phyloP scores from a whole-genome alignment of 148 eudicot species.

The Camellia lanceoleosa region DNA sequence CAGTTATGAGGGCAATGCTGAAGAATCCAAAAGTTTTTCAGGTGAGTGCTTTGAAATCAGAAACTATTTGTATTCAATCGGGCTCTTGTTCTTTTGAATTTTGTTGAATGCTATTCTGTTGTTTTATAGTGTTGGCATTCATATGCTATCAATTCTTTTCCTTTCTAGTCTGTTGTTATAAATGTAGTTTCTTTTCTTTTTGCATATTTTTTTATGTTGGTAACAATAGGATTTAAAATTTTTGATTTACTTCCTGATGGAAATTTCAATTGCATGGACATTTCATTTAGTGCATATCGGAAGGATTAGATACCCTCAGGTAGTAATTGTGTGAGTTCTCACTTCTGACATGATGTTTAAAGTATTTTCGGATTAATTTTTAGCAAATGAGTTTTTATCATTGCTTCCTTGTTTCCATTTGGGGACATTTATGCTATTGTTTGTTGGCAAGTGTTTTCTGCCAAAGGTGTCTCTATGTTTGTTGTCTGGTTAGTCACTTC shows the following conservation, averaged over 20 bases:
- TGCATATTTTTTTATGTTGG: not conserved
- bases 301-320: not conserved
- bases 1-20: constrained; percentile 33
- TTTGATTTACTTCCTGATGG: not conserved
- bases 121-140: not conserved
- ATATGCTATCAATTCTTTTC: not conserved
- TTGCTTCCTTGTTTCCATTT: not conserved
- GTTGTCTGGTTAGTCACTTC: not conserved
- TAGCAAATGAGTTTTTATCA: not conserved
- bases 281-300: not conserved
- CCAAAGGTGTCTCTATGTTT: not conserved
- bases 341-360: not conserved
- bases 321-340: not conserved
- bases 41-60: constrained; percentile 34
- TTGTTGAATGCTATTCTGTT: not conserved
- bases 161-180: not conserved
- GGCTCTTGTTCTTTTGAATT: not conserved
- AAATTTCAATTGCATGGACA: not conserved
- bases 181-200: not conserved
- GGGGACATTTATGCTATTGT: not conserved
- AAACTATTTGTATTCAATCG: not conserved
- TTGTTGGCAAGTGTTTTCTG: not conserved
- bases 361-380: not conserved
- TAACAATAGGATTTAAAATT: not conserved
- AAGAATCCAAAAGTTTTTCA: constrained; percentile 32